Conservation (phyloP, 257 asterid genomes). For the Striga asiatica region DNA sequence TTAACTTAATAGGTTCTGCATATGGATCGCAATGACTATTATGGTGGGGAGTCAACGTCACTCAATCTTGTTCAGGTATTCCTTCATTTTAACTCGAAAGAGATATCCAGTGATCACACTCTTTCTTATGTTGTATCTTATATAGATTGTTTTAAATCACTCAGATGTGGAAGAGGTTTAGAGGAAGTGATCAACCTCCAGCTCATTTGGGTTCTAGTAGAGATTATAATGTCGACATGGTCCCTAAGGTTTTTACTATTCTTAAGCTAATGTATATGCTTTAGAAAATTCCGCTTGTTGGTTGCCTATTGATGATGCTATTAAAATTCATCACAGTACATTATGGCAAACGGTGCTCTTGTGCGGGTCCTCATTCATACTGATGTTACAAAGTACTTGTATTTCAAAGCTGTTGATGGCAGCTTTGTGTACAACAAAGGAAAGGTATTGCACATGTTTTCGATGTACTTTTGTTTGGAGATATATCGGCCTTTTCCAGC, state of each 20-base stretch:
- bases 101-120: neutral
- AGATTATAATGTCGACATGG: conserved; percentile 79
- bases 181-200: conserved; percentile 74
- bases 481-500: neutral
- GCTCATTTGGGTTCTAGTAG: conserved; percentile 64
- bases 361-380: conserved; percentile 78
- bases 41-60: conserved; percentile 43
- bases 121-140: neutral
- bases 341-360: conserved; percentile 80
- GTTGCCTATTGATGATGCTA: neutral
- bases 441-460: conserved; percentile 32
- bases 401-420: conserved; percentile 85
- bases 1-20: conserved; percentile 27
- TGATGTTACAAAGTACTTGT: conserved; percentile 66
- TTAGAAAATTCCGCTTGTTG: neutral
- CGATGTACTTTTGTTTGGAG: neutral
- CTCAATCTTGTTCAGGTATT: conserved; percentile 40
- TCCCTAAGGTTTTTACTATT: conserved; percentile 51
- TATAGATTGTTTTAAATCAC: neutral
- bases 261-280: conserved; percentile 3
- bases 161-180: conserved; percentile 64
- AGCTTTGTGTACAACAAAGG: conserved; percentile 68
- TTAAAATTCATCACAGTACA: conserved; percentile 33
- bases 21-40: conserved; percentile 43
- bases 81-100: neutral